phyloP scores from a whole-genome alignment of 2,329 filamentous ascomycete genomes.

The Cryphonectria carpinicola region DNA sequence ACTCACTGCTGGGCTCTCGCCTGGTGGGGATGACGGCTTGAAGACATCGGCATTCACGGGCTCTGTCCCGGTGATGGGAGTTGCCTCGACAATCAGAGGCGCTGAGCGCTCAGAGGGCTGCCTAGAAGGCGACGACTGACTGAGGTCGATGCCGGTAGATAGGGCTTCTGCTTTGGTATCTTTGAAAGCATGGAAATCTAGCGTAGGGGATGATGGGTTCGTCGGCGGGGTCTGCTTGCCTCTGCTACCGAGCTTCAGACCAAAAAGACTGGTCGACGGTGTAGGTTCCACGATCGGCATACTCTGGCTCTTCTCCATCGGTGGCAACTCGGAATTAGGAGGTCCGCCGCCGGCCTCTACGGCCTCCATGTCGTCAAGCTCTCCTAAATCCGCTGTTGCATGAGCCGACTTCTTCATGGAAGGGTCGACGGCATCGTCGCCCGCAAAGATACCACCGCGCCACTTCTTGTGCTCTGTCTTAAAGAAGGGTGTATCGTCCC shows the following conservation, averaged over 20 bases:
- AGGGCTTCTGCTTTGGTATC: constrained; percentile 43
- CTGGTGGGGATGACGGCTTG: constrained; percentile 59
- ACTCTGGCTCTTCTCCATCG: constrained; percentile 61
- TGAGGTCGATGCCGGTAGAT: constrained; percentile 54
- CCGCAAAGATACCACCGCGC: constrained; percentile 81
- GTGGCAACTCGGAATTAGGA: constrained; percentile 45
- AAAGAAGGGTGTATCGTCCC: constrained; percentile 94
- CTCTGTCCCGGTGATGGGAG: constrained; percentile 70
- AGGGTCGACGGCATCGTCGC: constrained; percentile 52
- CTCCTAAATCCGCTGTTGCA: constrained; percentile 48
- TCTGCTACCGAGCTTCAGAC: constrained; percentile 50
- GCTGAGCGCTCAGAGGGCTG: constrained; percentile 47
- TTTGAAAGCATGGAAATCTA: constrained; percentile 11
- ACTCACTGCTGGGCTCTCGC: constrained; percentile 62
- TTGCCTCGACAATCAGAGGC: constrained; percentile 65
- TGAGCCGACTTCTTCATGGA: constrained; percentile 44
- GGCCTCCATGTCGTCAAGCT: constrained; percentile 52
- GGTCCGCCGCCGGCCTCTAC: constrained; percentile 45
- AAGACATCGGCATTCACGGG: constrained; percentile 68
- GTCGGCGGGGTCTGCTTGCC: constrained; percentile 31
- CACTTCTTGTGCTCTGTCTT: constrained; percentile 77
- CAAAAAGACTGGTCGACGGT: constrained; percentile 50
- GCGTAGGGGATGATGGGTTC: constrained; percentile 20
- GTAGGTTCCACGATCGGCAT: constrained; percentile 48
- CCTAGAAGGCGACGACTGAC: constrained; percentile 42